Percentiles rank a stretch among this genome's conserved stretches.
Conservation (phyloP, 495 filamentous ascomycete genomes). For the Neurospora pannonica region DNA sequence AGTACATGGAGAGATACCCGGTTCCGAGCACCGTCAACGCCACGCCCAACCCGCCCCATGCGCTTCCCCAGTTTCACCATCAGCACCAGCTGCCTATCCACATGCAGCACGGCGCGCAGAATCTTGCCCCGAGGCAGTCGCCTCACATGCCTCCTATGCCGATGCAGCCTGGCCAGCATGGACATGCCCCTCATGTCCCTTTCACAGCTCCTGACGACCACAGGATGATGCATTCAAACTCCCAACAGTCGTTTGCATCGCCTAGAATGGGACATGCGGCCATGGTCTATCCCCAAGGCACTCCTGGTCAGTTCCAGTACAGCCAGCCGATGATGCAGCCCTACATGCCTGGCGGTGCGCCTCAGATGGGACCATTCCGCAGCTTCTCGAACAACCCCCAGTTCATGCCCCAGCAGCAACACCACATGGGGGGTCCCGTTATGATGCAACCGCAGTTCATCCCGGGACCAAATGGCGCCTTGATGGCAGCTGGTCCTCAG, state of each 20-base stretch:
- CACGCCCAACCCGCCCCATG: slow-evolving; percentile 53
- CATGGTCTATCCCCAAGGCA: slow-evolving; percentile 62
- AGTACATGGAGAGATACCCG: slow-evolving; percentile 62
- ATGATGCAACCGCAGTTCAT: slow-evolving; percentile 71
- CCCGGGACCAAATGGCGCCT: slow-evolving; percentile 33
- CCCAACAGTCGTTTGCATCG: slow-evolving; percentile 67
- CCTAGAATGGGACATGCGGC: slow-evolving; percentile 62
- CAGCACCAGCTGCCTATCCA: slow-evolving; percentile 72
- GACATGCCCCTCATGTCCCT: slow-evolving; percentile 48
- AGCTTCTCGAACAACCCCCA: slow-evolving; percentile 51
- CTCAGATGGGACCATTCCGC: slow-evolving; percentile 43
- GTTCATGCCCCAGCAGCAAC: slow-evolving; percentile 55
- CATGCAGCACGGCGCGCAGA: slow-evolving; percentile 40
- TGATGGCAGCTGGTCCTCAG: slow-evolving; percentile 54
- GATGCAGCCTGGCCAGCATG: slow-evolving; percentile 53
- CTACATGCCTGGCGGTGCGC: slow-evolving; percentile 56
- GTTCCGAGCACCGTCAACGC: slow-evolving; percentile 47
- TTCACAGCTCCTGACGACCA: slow-evolving; percentile 69
- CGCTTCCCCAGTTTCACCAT: slow-evolving; percentile 52
- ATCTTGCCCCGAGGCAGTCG: slow-evolving; percentile 44
- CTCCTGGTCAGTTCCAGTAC: slow-evolving; percentile 57
- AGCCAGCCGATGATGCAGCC: slow-evolving; percentile 65
- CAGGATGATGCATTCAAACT: slow-evolving; percentile 75
- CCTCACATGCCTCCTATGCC: slow-evolving; percentile 57
- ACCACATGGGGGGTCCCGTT: slow-evolving; percentile 59